Evolutionary conservation across 805 yeast species (phyloP).

Genomic region (Helenozyma baotianmanensis): DNA sequence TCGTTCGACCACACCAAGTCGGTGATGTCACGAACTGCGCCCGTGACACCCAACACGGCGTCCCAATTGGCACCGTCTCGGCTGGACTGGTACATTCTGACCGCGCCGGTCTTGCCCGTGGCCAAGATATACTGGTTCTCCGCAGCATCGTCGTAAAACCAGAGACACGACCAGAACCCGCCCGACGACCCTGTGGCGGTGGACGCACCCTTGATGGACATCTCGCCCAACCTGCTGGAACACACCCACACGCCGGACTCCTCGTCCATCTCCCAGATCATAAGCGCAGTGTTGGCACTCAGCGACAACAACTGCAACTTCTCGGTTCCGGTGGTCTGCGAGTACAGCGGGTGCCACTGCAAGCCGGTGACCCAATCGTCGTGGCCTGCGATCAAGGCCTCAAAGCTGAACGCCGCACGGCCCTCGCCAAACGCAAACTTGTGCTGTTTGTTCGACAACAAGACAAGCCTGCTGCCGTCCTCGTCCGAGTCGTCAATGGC

Average conservation of each 20-base stretch:
- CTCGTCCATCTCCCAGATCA: conserved; percentile 89
- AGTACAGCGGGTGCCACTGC: conserved; percentile 62
- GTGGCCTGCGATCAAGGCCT: conserved; percentile 94
- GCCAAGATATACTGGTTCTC: conserved; percentile 53
- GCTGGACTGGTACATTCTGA: conserved; percentile 65
- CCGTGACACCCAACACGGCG: conserved; percentile 60
- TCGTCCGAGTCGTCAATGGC: conserved; percentile 54
- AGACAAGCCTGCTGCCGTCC: conserved; percentile 45
- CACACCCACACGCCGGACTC: conserved; percentile 90
- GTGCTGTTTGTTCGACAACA: conserved; percentile 70
- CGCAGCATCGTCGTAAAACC: conserved; percentile 49
- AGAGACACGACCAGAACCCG: conserved; percentile 59
- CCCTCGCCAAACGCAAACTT: conserved; percentile 39
- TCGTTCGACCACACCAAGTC: conserved; percentile 71
- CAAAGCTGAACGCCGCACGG: conserved; percentile 65
- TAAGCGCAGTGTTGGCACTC: conserved; percentile 88
- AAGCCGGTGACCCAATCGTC: conserved; percentile 95
- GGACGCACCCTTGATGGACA: conserved; percentile 93
- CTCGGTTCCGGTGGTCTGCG: conserved; percentile 3
- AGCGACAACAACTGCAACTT: conserved; percentile 67
- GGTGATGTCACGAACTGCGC: conserved; percentile 69
- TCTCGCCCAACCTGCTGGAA: conserved; percentile 76
- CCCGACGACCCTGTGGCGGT: conserved; percentile 95
- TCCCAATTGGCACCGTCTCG: conserved; percentile 32
- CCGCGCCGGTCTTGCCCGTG: conserved; percentile 88